phyloP scores from a whole-genome alignment of 2,329 filamentous ascomycete species.

The Magnaporthales sp. region DNA sequence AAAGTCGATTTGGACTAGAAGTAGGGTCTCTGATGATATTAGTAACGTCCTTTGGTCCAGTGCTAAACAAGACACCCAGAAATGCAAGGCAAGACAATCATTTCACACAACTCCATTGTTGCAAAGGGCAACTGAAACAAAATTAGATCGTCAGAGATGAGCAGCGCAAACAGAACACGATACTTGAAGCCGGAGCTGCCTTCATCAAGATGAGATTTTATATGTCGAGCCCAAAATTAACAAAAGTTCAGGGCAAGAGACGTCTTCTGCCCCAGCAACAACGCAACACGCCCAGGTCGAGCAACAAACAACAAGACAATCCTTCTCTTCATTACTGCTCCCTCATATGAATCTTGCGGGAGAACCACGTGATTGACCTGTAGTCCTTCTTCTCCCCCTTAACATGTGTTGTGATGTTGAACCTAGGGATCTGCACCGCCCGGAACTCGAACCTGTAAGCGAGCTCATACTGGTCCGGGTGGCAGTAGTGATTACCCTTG shows the following conservation, averaged over 20 bases:
- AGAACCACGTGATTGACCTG: constrained; percentile 14
- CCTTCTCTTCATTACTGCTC: not conserved
- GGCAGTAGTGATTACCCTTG: constrained; percentile 60
- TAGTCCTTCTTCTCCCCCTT: constrained; percentile 70
- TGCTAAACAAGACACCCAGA: not conserved
- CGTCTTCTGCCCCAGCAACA: not conserved
- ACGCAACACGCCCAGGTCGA: not conserved
- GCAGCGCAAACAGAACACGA: not conserved
- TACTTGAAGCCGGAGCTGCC: not conserved
- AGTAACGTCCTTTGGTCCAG: not conserved
- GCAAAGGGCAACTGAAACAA: not conserved
- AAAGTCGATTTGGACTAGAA: not conserved
- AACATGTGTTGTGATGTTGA: constrained; percentile 56
- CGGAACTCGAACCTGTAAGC: constrained; percentile 57
- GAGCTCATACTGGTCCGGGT: constrained; percentile 63
- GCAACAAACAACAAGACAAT: not conserved
- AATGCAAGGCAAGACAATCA: not conserved
- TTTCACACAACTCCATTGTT: not conserved
- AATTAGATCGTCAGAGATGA: not conserved
- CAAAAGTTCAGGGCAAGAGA: not conserved
- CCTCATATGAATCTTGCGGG: not conserved
- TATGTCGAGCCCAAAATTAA: not conserved
- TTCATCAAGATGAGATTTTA: not conserved
- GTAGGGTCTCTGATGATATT: not conserved
- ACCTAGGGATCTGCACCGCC: constrained; percentile 46